Percentiles rank a stretch among this genome's conserved stretches.
Conservation (phyloP, 2,329 filamentous ascomycete genomes). For the Alternaria viburni region DNA sequence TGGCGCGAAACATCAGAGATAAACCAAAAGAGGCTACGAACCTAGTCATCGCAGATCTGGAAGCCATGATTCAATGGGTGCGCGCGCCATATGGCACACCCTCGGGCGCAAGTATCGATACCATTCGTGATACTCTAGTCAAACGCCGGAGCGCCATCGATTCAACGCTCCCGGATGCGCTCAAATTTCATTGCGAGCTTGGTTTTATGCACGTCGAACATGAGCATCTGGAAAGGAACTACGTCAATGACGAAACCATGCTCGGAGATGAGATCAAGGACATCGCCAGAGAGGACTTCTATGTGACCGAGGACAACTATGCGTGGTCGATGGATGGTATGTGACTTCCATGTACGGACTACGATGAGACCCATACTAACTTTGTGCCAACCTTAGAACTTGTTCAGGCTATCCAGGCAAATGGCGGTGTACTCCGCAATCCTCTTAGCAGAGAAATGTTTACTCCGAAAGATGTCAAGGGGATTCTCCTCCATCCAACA, state of each 20-base stretch:
- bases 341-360: neutral
- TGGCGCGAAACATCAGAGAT: conserved; percentile 31
- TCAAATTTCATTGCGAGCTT: conserved; percentile 35
- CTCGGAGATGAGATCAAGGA: conserved; percentile 37
- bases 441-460: conserved; percentile 45
- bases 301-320: conserved; percentile 49
- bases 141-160: conserved; percentile 33
- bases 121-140: conserved; percentile 35
- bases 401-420: conserved; percentile 38
- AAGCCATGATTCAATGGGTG: conserved; percentile 31
- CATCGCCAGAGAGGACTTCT: conserved; percentile 45
- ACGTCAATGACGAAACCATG: conserved; percentile 48
- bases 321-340: conserved; percentile 35
- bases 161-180: conserved; percentile 29
- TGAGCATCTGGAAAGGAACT: conserved; percentile 41
- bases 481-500: conserved; percentile 35
- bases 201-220: conserved; percentile 48
- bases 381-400: conserved; percentile 37
- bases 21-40: conserved; percentile 27
- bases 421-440: conserved; percentile 42
- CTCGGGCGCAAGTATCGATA: conserved; percentile 23
- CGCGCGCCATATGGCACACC: conserved; percentile 20
- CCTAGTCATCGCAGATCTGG: conserved; percentile 33
- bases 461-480: conserved; percentile 41
- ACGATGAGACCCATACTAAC: conserved; percentile 15